Evolutionary conservation across 495 filamentous ascomycete species (phyloP).

Genomic region (Aspergillus diversus): DNA sequence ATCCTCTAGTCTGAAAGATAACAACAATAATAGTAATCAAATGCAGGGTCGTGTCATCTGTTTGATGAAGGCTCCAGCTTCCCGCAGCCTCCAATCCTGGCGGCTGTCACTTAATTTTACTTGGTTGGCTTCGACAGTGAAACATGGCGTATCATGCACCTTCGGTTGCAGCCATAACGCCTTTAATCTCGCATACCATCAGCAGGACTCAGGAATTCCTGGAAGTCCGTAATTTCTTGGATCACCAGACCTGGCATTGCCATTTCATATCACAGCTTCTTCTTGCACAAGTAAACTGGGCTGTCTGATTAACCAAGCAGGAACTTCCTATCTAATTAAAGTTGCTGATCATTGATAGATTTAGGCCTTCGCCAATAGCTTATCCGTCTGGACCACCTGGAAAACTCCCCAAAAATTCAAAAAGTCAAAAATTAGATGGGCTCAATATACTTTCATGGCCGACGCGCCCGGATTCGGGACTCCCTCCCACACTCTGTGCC

Average conservation of each 20-base stretch:
- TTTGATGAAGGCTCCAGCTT: constrained; percentile 6
- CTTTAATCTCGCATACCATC: constrained; percentile 18
- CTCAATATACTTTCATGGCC: constrained; percentile 3
- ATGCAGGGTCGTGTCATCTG: not conserved
- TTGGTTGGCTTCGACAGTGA: constrained; percentile 17
- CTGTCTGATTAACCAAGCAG: constrained; percentile 24
- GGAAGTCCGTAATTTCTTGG: not conserved
- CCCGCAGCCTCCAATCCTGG: constrained; percentile 8
- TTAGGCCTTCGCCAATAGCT: constrained; percentile 19
- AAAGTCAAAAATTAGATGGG: not conserved
- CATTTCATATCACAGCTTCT: constrained; percentile 21
- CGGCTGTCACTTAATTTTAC: constrained; percentile 20
- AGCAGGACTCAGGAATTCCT: not conserved
- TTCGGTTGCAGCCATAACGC: constrained; percentile 13
- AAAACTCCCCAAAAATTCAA: constrained; percentile 3
- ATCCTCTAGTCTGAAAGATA: not conserved
- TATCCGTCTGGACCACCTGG: constrained; percentile 11
- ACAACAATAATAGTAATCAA: not conserved
- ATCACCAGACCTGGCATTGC: constrained; percentile 1
- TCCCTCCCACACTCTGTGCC: constrained; percentile 5
- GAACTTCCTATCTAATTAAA: constrained; percentile 28
- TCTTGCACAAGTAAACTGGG: constrained; percentile 18
- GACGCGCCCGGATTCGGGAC: constrained; percentile 10
- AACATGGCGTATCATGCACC: constrained; percentile 25
- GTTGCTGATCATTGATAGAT: constrained; percentile 26